A percentile compares a stretch with the other conserved stretches of the same genome.
Conservation (phyloP, 495 filamentous ascomycete species). For the Staphylotrichum tortipilum region DNA sequence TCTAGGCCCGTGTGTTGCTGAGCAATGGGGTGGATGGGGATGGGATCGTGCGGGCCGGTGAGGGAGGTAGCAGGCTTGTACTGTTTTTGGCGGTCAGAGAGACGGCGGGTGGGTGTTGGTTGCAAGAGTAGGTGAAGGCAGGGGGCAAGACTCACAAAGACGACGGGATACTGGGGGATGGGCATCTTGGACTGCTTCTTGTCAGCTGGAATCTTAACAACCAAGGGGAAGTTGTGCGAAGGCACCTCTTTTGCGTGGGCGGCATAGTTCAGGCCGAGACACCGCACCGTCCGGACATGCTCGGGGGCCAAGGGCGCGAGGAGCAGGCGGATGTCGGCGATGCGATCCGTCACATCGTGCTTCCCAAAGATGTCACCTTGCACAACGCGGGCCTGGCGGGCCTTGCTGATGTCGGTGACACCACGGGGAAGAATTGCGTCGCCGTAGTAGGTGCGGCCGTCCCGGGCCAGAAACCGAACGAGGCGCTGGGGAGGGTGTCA, state of each 20-base stretch:
- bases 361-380: slow-evolving; percentile 65
- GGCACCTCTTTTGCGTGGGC: slow-evolving; percentile 65
- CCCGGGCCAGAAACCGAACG: slow-evolving; percentile 67
- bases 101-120: too few relatives aligned
- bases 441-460: slow-evolving; percentile 72
- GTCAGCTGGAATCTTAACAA: not conserved
- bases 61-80: slow-evolving; percentile 74
- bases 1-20: slow-evolving; percentile 56
- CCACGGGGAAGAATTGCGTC: slow-evolving; percentile 69
- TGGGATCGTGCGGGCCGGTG: slow-evolving; percentile 58
- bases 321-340: slow-evolving; percentile 56
- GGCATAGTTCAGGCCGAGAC: slow-evolving; percentile 74
- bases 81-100: too few relatives aligned
- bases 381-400: slow-evolving; percentile 59
- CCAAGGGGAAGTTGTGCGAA: not conserved
- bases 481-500: slow-evolving; percentile 49
- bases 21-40: slow-evolving; percentile 54
- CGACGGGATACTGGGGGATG: slow-evolving; percentile 64
- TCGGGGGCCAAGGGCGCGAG: slow-evolving; percentile 59
- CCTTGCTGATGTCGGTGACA: slow-evolving; percentile 56
- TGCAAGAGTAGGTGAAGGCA: too few relatives aligned
- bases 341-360: slow-evolving; percentile 59
- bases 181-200: slow-evolving; percentile 51
- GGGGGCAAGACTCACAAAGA: slow-evolving; percentile 67
- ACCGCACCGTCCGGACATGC: slow-evolving; percentile 67